Evolutionary conservation across 495 filamentous ascomycete species (phyloP), one percentile per base, ranked within the genome.

Genomic region (Hypomontagnella monticulosa): DNA sequence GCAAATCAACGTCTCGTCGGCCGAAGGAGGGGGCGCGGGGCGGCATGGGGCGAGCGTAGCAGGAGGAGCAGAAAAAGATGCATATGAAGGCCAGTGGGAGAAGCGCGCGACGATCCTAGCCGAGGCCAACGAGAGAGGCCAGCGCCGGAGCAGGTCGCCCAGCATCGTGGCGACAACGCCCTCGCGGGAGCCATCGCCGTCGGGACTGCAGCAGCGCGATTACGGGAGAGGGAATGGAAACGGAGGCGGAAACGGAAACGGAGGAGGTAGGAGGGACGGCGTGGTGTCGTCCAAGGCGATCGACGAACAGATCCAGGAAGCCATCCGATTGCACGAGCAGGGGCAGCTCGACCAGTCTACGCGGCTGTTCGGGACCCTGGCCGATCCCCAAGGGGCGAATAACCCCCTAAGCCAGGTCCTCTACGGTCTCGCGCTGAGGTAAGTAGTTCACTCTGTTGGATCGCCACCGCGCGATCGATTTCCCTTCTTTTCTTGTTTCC

Each of bases 381-480:
- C 95, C 32, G 90, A 97, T 73, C 91, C 89, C 15, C 85, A 89
- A 57, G 93, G 91, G 18, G 83, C 86, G 53, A 96, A 96, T 76
- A 97, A 97, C 75, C 91, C 93, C 14, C 82, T 99, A 68, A 93
- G 92, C 71, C 94, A 99, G 76, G 95, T 99, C 46, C 84, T 99
- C 50, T 99, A 96, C 74, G 95, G 94, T 15, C 91, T 99, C 41
- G 94, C 95, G 38, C 76, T 98, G 55, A 86, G 93, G 93, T 96
- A 78, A 78, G 87, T 81, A 58, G 20, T 15, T 49, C 38, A 15
- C 60, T 41, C 30, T 55, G 27, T 41, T 27, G 62, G 58, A 50
- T 69, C 44, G 59, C 59, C 59, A 63, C 60, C 42, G 36, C 16
- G 20, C 34, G 18, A 37, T 32, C 20, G 19, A n/a, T n/a, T n/a